Evolutionary conservation across 2,329 filamentous ascomycete genomes (phyloP), one percentile per base, ranked within the genome.

Genomic region (Hypomyces rosellus): DNA sequence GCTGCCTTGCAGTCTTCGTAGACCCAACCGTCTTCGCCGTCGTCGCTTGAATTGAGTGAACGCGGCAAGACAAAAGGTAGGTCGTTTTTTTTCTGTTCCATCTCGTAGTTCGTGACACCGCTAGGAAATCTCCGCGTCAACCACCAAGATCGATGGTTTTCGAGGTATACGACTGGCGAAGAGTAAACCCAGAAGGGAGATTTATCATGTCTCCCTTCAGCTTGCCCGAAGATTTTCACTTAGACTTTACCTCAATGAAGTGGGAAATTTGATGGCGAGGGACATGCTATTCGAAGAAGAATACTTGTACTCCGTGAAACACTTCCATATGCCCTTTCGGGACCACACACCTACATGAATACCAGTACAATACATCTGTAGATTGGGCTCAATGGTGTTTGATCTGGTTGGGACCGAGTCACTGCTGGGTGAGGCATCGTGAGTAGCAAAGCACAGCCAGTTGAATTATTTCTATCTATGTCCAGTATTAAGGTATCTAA

Each of bases 161-260:
- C 82, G 82, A 89, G 89, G 85, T 96, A 96, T 84, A 95, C 87
- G 83, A 82, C 80, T 91, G 81, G 89, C 89, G 88, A 78, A 96
- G 77, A 96, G 71, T 62, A 78, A 93, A 72, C 64, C 66, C 61
- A 69, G 69, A 64, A 65, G 64, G 62, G 68, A 66, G 61, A 61
- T 64, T 68, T 74, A 69, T 78, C 73, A 80, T 71, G 64, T 69
- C 60, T 74, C 70, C 71, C 69, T 65, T 68, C 71, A 70, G 78
- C 86, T 90, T 75, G 76, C 84, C 85, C 83, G 86, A 88, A 92
- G 87, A 92, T 84, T 84, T 82, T 80, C 80, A 66, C 75, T 72
- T 74, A 81, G 80, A 77, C 72, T 64, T 66, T 67, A 63, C 68
- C 65, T 74, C 74, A 55, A 77, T 89, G 85, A 84, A 71, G 76